Evolutionary conservation across 495 filamentous ascomycete species (phyloP), one percentile per base, ranked within the genome.

Genomic region (Aspergillus coremiiformis): DNA sequence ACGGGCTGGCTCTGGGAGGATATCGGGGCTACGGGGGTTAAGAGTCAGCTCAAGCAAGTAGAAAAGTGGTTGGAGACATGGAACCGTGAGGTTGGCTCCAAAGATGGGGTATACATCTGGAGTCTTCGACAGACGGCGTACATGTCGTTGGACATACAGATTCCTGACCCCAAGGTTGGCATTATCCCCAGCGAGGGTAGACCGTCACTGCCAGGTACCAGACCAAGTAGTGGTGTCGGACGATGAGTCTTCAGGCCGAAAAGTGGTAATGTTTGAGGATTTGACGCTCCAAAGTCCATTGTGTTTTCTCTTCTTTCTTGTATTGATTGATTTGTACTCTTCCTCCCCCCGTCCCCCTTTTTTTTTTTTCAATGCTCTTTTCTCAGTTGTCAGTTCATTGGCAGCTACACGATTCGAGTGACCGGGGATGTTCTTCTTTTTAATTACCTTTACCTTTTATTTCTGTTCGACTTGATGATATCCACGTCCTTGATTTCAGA

Each of bases 1-100:
- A 96, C 93, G 3, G 82, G 89, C 15, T 99, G 90, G 90, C 48
- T 96, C 12, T 95, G 88, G 87, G 93, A 99, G 45, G 93, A 97
- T 62, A 39, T 93, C 21, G 89, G 90, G 1, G 74, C 84, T 1
- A 83, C 85, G 7, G 77, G 71, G 19, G 78, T 84, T 10, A 96
- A 96, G 66, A 65, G 72, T n/a, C 72, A 82, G 45, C 59, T 93
- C 20, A 71, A 70, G 30, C 72, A 68, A 2, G 71, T 95, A 15
- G 92, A 96, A 66, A 66, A 63, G 47, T 93, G 84, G 80, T 71
- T 96, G 33, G 84, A 93, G 55, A 78, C 82, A 47, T 92, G 87
- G 86, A 96, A 96, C 62, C 58, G 62, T 11, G 78, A 86, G 75
- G 52, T 82, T 67, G 66, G 79, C 63, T 54, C 68, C 54, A 67